A percentile compares a stretch with the other conserved stretches of the same genome.
Conservation (phyloP, 257 asterid species). For the Fraxinus cuspidata region DNA sequence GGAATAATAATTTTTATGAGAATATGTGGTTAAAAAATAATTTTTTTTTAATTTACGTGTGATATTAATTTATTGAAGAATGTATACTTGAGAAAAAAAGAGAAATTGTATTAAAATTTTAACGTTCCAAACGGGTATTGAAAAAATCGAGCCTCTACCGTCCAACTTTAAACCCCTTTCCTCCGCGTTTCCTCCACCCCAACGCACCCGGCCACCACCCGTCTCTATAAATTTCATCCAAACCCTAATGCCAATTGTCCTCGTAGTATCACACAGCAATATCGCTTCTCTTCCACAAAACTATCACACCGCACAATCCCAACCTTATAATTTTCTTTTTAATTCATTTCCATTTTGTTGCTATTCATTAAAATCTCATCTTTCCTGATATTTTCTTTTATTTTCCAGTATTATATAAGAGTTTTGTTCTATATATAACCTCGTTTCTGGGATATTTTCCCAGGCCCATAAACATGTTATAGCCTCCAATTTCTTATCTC, state of each 20-base stretch:
- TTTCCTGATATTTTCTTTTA: background rate
- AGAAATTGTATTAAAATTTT: too few species aligned
- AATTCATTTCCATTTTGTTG: background rate
- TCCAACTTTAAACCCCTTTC: background rate
- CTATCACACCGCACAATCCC: background rate
- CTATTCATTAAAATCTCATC: background rate
- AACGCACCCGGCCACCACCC: background rate
- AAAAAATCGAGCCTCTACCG: background rate
- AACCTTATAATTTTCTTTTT: background rate
- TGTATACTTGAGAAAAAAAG: too few species aligned
- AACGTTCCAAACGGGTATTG: too few species aligned
- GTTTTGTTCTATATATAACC: background rate
- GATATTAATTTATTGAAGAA: too few species aligned
- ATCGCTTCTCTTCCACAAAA: background rate
- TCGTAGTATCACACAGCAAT: background rate
- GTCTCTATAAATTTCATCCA: background rate
- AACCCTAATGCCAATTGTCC: background rate
- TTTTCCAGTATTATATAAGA: background rate
- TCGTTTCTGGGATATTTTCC: background rate
- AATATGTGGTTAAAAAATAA: too few species aligned
- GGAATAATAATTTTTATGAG: too few species aligned
- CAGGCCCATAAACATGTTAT: background rate
- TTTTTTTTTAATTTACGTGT: too few species aligned
- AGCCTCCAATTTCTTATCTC: conserved; percentile 3
- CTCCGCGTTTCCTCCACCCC: background rate